These are phyloP conservation scores for Cyclospora cayetanensis DNA, from an alignment of 169 alveolate genomes.

Conservation along the genomic window DNA sequence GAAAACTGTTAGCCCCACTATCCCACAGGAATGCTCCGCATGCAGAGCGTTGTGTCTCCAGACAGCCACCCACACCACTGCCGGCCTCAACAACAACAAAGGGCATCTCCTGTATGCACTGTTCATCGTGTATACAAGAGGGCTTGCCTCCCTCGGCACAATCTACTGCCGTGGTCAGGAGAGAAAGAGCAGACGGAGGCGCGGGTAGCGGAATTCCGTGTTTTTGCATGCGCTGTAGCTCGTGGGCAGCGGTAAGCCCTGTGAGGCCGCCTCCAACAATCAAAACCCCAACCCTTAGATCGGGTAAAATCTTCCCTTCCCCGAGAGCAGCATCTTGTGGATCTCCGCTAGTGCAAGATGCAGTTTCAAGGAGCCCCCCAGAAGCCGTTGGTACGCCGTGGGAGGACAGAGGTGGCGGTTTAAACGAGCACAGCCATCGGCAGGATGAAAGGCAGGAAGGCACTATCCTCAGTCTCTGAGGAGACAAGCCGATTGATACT, in stretches of 20 bases:
- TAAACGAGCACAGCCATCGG: too few species aligned
- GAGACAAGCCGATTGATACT: too few species aligned
- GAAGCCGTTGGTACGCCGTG: too few species aligned
- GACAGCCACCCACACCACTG: constrained; percentile 46
- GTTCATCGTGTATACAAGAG: too few species aligned
- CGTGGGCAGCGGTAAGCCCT: constrained; percentile 65
- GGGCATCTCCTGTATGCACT: neutral
- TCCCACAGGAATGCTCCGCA: constrained; percentile 43
- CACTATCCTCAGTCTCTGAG: too few species aligned
- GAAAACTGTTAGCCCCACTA: constrained; percentile 63
- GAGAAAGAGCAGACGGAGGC: neutral
- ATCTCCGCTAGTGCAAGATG: too few species aligned
- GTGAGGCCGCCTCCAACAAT: constrained; percentile 69
- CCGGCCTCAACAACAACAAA: constrained; percentile 5
- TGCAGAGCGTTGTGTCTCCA: neutral
- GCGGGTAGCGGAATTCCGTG: neutral
- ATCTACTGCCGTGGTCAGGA: neutral
- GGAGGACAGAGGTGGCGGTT: too few species aligned
- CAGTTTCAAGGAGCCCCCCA: too few species aligned
- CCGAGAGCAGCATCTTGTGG: too few species aligned
- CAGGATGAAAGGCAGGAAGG: too few species aligned
- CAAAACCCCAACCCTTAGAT: constrained; percentile 17
- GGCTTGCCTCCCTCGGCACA: too few species aligned
- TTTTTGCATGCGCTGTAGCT: constrained; percentile 11
- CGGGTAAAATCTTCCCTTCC: too few species aligned